Base-by-base conservation (phyloP, 164 flowering plant species). In the Echeveria elegans region DNA sequence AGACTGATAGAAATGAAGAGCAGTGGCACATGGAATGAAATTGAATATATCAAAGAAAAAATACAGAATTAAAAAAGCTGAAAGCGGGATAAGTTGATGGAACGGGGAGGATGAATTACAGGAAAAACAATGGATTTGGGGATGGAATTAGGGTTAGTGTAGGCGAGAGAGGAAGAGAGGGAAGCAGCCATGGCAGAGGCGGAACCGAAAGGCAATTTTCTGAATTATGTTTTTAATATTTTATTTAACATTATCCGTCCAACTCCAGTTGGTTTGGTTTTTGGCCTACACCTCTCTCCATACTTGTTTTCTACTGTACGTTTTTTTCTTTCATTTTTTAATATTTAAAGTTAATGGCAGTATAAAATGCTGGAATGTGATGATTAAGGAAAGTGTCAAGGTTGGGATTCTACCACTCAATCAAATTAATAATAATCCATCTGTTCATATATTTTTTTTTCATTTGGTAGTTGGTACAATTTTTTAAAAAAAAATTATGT, bases 161-260 rank as follows among this genome's bases (percentile, higher is more conserved):
- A 62, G 67, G 52, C 28, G 50, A 21, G 32, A 19, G 72, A 67
- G 32, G 56, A 68, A 24, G 61, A 66, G 1, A 66, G 58, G 63
- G 70, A 68, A 65, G 73, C 47, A 62, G 73, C 58, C 68, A 62
- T 31, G 36, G 69, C 58, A 63, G 53, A 66, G 68, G 69, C 11
- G 71, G 64, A 11, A 74, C n/a, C 61, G 14, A 56, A 56, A 21
- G 6, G 28, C 26, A 21, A 52, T 9, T 2, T 0, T 23, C 23
- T 29, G 29, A 23, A 1, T 52, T 52, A 52, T 23, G 6, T 21
- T 50, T 16, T 48, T 48, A 48, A n/a, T 48, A 4, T 10, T 48
- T 48, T 52, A 52, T 1, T 52, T 52, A 8, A 24, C 58, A 52
- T 52, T 52, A 52, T 52, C 56, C 24, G 37, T n/a, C n/a, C n/a